These are phyloP conservation scores for Lablab purpureus DNA, from an alignment of 306 rosid species.

Conservation along the genomic window DNA sequence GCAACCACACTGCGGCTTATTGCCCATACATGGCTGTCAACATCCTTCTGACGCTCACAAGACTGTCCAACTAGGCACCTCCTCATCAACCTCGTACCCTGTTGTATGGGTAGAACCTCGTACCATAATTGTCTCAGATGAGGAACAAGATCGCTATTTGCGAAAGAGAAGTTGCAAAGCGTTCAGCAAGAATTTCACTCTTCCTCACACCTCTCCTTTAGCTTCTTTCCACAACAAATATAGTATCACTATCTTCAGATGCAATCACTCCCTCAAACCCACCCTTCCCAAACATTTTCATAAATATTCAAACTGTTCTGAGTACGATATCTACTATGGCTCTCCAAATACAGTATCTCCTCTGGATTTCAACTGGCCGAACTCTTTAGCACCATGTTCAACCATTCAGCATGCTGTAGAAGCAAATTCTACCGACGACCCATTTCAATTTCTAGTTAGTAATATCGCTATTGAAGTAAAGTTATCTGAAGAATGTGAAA, in stretches of 20 bases:
- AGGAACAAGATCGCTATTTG: neutral
- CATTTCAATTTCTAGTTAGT: conserved; percentile 19
- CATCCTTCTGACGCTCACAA: neutral
- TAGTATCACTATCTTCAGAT: conserved; percentile 36
- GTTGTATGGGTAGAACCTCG: neutral
- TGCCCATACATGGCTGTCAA: conserved; percentile 26
- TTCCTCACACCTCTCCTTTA: conserved; percentile 38
- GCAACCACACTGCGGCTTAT: conserved; percentile 43
- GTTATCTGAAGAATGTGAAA: conserved; percentile 30
- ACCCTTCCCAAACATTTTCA: neutral
- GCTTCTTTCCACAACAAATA: conserved; percentile 21
- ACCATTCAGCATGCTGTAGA: conserved; percentile 20
- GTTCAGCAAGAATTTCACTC: conserved; percentile 1
- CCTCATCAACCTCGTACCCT: neutral
- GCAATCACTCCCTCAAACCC: conserved; percentile 17
- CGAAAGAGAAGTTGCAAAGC: neutral
- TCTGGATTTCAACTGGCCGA: neutral
- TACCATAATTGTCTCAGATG: neutral
- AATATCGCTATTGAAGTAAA: neutral
- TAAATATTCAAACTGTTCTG: neutral
- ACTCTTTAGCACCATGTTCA: conserved; percentile 40
- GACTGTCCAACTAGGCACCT: conserved; percentile 17
- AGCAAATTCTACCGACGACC: neutral
- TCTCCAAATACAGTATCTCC: neutral
- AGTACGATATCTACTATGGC: conserved; percentile 27